phyloP scores from a whole-genome alignment of 371 early-diverging fungal species.

The Mucor racemosus region DNA sequence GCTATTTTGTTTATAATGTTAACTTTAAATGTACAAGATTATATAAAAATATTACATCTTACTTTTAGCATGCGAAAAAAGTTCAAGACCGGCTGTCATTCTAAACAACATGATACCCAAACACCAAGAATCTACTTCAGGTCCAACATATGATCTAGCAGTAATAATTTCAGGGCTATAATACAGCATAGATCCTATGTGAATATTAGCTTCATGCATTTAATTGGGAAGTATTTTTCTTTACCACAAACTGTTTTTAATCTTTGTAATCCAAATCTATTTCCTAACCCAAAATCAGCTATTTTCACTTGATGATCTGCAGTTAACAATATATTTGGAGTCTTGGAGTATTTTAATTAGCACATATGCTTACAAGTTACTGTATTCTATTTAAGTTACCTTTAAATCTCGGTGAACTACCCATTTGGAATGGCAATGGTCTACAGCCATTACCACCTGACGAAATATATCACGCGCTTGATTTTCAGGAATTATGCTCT shows the following conservation, averaged over 20 bases:
- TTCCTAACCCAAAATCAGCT: conserved; percentile 85
- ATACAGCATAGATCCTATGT: conserved; percentile 52
- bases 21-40: not conserved
- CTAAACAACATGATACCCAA: conserved; percentile 91
- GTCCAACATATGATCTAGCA: conserved; percentile 63
- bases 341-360: conserved; percentile 23
- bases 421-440: conserved; percentile 74
- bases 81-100: conserved; percentile 89
- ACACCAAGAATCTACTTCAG: conserved; percentile 77
- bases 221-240: not conserved
- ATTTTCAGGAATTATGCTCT: conserved; percentile 53
- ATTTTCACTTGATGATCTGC: conserved; percentile 59
- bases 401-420: conserved; percentile 85
- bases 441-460: conserved; percentile 72
- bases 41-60: conserved; percentile 15
- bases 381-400: conserved; percentile 34
- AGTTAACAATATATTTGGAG: conserved; percentile 61
- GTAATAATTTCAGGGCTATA: conserved; percentile 72
- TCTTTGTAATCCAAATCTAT: conserved; percentile 69
- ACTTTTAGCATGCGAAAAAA: conserved; percentile 73
- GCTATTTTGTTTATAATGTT: conserved; percentile 23
- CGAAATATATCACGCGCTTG: conserved; percentile 72
- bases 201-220: not conserved
- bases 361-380: not conserved
- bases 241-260: conserved; percentile 81